Evolutionary conservation across 2,329 filamentous ascomycete species (phyloP).

Genomic region (Aspergillus fumigatiaffinis): DNA sequence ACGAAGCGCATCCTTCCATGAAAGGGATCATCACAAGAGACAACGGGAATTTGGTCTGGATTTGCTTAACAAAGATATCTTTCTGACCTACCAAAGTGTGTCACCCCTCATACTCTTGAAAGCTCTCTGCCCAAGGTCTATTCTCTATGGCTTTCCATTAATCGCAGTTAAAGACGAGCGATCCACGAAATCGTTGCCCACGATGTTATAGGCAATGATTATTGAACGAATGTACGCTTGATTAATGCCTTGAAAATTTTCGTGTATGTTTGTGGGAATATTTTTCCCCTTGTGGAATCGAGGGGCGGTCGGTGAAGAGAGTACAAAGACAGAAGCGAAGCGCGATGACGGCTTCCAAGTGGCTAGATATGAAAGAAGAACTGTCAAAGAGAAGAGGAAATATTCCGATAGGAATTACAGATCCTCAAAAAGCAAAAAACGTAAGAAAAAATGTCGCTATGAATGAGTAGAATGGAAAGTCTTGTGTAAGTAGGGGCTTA

Average conservation of each 20-base stretch:
- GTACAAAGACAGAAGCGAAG: neutral
- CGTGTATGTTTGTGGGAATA: neutral
- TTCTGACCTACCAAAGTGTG: constrained; percentile 19
- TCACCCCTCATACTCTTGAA: constrained; percentile 17
- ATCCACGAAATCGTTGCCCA: neutral
- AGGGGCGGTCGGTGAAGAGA: constrained; percentile 14
- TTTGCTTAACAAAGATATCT: neutral
- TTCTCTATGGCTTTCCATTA: neutral
- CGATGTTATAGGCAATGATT: neutral
- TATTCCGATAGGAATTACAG: neutral
- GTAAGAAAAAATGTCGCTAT: neutral
- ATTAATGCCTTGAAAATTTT: neutral
- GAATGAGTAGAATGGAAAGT: neutral
- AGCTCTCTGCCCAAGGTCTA: neutral
- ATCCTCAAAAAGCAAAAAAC: neutral
- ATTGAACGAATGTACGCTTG: neutral
- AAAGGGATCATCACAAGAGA: neutral
- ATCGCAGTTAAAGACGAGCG: neutral
- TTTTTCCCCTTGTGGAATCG: neutral
- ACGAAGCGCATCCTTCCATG: neutral
- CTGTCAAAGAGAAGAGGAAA: neutral
- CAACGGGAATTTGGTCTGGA: neutral
- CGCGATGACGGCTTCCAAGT: neutral
- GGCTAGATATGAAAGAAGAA: neutral
- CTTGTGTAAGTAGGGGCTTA: neutral